These are phyloP conservation scores for Cephaloascus fragrans DNA, from an alignment of 805 yeast species.

Conservation along the genomic window DNA sequence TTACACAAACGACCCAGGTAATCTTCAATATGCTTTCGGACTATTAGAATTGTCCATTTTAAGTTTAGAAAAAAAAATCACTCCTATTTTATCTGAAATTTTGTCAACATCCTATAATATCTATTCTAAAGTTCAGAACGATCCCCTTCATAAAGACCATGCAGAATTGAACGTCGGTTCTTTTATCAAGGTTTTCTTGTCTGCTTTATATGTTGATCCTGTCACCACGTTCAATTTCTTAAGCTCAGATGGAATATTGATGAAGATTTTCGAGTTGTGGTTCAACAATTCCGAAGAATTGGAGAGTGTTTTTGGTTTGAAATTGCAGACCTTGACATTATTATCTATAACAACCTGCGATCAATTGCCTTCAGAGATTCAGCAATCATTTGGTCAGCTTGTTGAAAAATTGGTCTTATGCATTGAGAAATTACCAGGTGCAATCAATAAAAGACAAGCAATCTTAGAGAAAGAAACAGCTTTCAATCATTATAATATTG, in stretches of 20 bases:
- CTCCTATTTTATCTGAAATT: slow-evolving; percentile 21
- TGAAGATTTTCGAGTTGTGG: slow-evolving; percentile 36
- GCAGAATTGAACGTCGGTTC: slow-evolving; percentile 7
- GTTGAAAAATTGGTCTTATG: slow-evolving; percentile 26
- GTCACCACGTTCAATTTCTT: slow-evolving; percentile 22
- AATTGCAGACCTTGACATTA: slow-evolving; percentile 39
- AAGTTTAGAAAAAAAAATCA: slow-evolving; percentile 15
- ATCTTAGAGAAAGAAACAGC: slow-evolving; percentile 28
- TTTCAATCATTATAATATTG: slow-evolving; percentile 13
- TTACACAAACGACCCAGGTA: slow-evolving; percentile 18
- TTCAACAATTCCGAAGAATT: slow-evolving; percentile 33
- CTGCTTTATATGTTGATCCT: slow-evolving; percentile 28
- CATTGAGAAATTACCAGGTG: slow-evolving; percentile 36
- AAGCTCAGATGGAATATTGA: slow-evolving; percentile 24
- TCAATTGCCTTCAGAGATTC: slow-evolving; percentile 24
- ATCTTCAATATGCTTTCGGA: slow-evolving; percentile 28
- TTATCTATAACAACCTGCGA: slow-evolving; percentile 26
- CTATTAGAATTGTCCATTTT: slow-evolving; percentile 13
- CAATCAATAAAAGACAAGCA: slow-evolving; percentile 36
- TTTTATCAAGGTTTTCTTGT: slow-evolving; percentile 31
- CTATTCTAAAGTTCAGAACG: not conserved
- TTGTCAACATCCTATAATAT: slow-evolving; percentile 5
- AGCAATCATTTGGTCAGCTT: slow-evolving; percentile 7
- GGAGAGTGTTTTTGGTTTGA: slow-evolving; percentile 46
- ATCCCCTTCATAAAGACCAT: not conserved